phyloP scores from a whole-genome alignment of 805 yeast genomes.

The Lipomyces spencermartinsiae region DNA sequence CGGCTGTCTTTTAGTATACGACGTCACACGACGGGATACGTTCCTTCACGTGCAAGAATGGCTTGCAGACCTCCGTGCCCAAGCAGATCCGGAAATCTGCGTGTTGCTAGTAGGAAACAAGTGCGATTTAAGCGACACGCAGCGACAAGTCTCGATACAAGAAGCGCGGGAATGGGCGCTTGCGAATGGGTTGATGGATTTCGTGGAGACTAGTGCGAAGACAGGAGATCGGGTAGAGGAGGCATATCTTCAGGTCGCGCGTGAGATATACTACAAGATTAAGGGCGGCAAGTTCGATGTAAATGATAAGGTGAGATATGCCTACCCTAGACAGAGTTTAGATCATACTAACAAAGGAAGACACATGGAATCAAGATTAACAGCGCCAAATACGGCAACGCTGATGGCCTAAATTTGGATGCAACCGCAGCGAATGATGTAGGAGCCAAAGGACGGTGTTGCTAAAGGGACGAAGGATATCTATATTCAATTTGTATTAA shows the following conservation, averaged over 20 bases:
- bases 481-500: neutral
- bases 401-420: constrained; percentile 23
- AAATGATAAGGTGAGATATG: constrained; percentile 42
- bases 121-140: constrained; percentile 55
- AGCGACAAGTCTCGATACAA: constrained; percentile 44
- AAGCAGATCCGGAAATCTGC: constrained; percentile 69
- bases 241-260: constrained; percentile 50
- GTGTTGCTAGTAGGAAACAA: constrained; percentile 85
- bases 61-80: constrained; percentile 74
- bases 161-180: constrained; percentile 56
- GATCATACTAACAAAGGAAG: constrained; percentile 11
- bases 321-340: neutral
- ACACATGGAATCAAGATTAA: constrained; percentile 37
- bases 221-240: constrained; percentile 61
- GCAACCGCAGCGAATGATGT: constrained; percentile 15
- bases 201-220: constrained; percentile 67
- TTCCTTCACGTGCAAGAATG: constrained; percentile 57
- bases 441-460: constrained; percentile 30
- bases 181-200: constrained; percentile 52
- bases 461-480: constrained; percentile 10
- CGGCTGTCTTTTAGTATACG: constrained; percentile 48
- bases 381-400: constrained; percentile 28
- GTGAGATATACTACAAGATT: constrained; percentile 45
- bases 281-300: constrained; percentile 44
- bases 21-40: constrained; percentile 47